Evolutionary conservation across 2,329 filamentous ascomycete species (phyloP), one percentile per base, ranked within the genome.

Genomic region (Ceratocystis diversiconidia): DNA sequence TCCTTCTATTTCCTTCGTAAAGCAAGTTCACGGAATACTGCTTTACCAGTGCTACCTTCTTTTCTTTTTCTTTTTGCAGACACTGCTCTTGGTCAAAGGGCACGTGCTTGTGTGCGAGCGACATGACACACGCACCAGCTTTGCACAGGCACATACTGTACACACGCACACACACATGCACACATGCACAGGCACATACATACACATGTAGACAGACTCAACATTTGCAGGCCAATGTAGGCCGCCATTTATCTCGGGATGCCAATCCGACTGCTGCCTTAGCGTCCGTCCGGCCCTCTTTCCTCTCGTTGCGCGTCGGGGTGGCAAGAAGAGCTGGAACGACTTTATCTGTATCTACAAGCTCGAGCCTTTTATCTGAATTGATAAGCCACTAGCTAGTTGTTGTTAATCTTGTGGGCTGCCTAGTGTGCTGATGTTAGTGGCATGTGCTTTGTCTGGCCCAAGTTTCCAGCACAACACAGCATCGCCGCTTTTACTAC

Each of bases 51-150:
- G 52, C 52, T 57, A 57, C 52, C 52, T 41, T 41, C 10, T 41
- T 41, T 17, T 7, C 25, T 30, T 57, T 57, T 28, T 15, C 52
- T 30, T 57, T 32, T 28, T 15, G 19, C 22, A 57, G n/a, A 28
- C 52, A 17, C 52, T 57, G 52, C 19, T 57, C 52, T 57, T 30
- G 28, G 52, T 8, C 12, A 57, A 57, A 30, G 52, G 52, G 52
- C 52, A 57, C 52, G 52, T 57, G 52, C 52, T 30, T 17, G 52
- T 30, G 22, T 57, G 22, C 22, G 22, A 57, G 52, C 17, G 52
- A 57, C 52, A 57, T 57, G 52, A 57, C 22, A 57, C 52, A 57
- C 52, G 52, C 52, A 30, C 52, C 52, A 28, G 30, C 25, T 57
- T 41, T 28, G 52, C 52, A 57, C 52, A 30, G 52, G 46, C 46